Base-by-base conservation (phyloP, 176 grass and related monocot genomes). In the Cenchrus purpureus region DNA sequence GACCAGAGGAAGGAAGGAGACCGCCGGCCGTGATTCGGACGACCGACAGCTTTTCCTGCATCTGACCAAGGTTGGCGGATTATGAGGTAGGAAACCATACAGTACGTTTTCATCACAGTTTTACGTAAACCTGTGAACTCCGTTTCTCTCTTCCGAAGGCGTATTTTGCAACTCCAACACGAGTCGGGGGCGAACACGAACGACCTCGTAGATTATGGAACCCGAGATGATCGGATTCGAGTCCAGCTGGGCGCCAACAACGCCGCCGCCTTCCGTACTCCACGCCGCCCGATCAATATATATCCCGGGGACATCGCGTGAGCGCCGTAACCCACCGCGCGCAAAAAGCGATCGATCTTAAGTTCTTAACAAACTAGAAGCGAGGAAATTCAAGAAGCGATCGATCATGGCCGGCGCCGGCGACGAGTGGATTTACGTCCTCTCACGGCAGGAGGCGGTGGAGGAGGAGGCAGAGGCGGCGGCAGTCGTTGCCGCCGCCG, bases 71-170 rank as follows among this genome's bases (percentile, higher is more conserved):
- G 43, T 32, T 6, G 76, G 44, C 76, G 59, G 76, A 12, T 29
- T 48, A 0, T 0, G 11, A 8, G 1, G 43, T 7, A 16, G 4
- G 0, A 1, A 14, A 3, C 1, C 0, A 0, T 0, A 0, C 0
- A 5, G 0, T 48, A 25, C 59, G 76, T 45, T 7, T 78, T 31
- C 7, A 0, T 1, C 0, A 0, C 0, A 0, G 7, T 0, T 16
- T 54, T 11, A 49, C 59, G 76, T 64, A 49, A 51, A 9, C 0
- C 0, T 51, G 2, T 2, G 9, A 0, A 1, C 0, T 0, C 22
- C 2, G 9, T 3, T 43, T 75, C 2, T 1, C 4, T 3, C 56
- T 1, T 2, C 1, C 32, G 50, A 73, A 19, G 42, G 16, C 50
- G 63, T 80, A 14, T 31, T 31, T 7, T 8, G 59, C 0, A 10